Evolutionary conservation across 331 rosid species (phyloP), one percentile per base, ranked within the genome.

Genomic region (Arachis monticola): DNA sequence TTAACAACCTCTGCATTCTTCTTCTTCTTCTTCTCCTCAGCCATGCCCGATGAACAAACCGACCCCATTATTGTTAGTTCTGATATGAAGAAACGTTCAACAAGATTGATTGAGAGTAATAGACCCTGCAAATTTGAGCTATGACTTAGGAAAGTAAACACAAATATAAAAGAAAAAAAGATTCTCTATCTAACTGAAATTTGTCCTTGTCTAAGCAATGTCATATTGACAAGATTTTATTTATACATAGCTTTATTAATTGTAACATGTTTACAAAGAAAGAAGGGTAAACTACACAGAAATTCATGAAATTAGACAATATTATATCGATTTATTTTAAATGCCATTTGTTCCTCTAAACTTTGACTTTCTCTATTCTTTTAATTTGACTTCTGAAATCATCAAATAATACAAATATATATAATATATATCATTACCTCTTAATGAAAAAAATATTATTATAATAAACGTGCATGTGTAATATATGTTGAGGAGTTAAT

Each of bases 31-130:
- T 46, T 82, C 61, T 64, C 79, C 79, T 70, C 77, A 38, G n/a
- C 69, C 64, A 67, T 67, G 42, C 86, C 84, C 0, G 83, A 83
- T 4, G 98, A 80, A 52, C 98, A 88, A 57, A 88, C 83, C 41
- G 81, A 91, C 46, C 98, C 98, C 96, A 90, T 92, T 75, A 64
- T 60, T 55, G 41, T 38, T 38, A 27, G 8, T 38, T 38, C 67
- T 59, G 1, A 56, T 38, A 38, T 5, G 40, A 72, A 60, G 31
- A 65, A 63, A 72, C 47, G 8, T 58, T 62, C 70, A 76, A 58
- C 51, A 0, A 2, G 35, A 44, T 8, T 2, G 30, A 67, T 1
- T 17, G 45, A 67, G 8, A 31, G 12, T 53, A 53, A 53, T 35
- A 27, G 59, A 53, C 59, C 59, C 27, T 5, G 56, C 11, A 31